Evolutionary conservation across 2,329 filamentous ascomycete species (phyloP), one percentile per base, ranked within the genome.

Genomic region (Monosporascus sp.): DNA sequence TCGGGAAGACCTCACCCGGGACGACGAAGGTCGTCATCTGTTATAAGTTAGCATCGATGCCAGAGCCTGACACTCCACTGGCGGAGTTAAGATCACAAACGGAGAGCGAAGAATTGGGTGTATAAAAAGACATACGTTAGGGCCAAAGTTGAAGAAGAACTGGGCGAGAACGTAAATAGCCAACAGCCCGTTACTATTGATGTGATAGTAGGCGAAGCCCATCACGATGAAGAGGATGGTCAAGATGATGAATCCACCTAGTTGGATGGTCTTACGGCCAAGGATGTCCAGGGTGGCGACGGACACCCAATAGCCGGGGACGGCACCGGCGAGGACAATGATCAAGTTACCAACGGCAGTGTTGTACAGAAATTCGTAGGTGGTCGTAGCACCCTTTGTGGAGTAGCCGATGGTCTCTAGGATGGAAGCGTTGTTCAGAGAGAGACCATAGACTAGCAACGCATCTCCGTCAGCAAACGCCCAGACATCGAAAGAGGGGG

Each of bases 221-320:
- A 86, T 85, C 57, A 82, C 69, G 53, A 83, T 71, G 70, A 65
- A 70, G 20, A 87, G 74, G 44, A 83, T 72, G 7, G 83, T 85
- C 7, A 87, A 71, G 52, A 86, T 78, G 49, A 73, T 67, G 68
- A 86, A 87, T 26, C 83, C 84, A 56, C 76, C 78, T 52, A 88
- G 71, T 72, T 90, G 90, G 53, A 93, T 90, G 1, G 87, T 82
- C 75, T 90, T 91, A 64, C 89, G 86, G 51, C 88, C 89, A 16
- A 91, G 63, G 1, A 80, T 88, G 70, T 93, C 88, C 53, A 91
- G 82, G 1, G 82, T 84, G 1, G 84, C 84, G 6, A 91, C 88
- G 0, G 87, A 89, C 17, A 90, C 81, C 88, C 88, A 92, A 76
- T 92, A 92, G 16, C 89, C 89, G 0, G 89, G 89, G 16, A 92